Percentiles rank a stretch among this genome's conserved stretches.
Evolutionary conservation across 2,329 filamentous ascomycete genomes (phyloP).

Genomic region (Fusarium keratoplasticum): DNA sequence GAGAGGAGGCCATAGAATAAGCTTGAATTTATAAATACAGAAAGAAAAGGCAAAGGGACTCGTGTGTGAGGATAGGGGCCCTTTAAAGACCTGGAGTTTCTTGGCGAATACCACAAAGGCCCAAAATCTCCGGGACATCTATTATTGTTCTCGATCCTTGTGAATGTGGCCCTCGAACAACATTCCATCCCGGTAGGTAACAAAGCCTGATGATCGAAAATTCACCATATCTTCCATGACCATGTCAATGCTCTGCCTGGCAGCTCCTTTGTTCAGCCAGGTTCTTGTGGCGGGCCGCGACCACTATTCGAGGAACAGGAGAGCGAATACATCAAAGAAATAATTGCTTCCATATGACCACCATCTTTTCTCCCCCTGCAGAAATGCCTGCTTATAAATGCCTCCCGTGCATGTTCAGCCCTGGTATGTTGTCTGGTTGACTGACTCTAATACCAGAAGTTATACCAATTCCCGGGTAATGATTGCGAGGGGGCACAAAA

Average conservation of each 20-base stretch:
- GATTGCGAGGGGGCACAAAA: constrained; percentile 33
- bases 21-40: background rate
- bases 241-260: background rate
- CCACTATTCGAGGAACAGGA: background rate
- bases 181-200: background rate
- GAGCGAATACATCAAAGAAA: background rate
- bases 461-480: constrained; percentile 44
- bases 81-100: background rate
- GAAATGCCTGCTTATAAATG: constrained; percentile 9
- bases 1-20: background rate
- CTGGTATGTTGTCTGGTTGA: constrained; percentile 36
- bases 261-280: background rate
- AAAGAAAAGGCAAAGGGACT: background rate
- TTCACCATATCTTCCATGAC: background rate
- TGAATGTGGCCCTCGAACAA: background rate
- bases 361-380: background rate
- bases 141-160: background rate
- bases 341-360: background rate
- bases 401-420: constrained; percentile 22
- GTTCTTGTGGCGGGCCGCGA: background rate
- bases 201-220: background rate
- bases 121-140: background rate
- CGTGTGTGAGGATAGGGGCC: background rate
- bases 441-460: constrained; percentile 48
- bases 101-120: too few relatives aligned